Percentiles rank a stretch among this genome's conserved stretches.
Evolutionary conservation across 768 basidiomycete species (phyloP).

Genomic region (Mycena galopus): DNA sequence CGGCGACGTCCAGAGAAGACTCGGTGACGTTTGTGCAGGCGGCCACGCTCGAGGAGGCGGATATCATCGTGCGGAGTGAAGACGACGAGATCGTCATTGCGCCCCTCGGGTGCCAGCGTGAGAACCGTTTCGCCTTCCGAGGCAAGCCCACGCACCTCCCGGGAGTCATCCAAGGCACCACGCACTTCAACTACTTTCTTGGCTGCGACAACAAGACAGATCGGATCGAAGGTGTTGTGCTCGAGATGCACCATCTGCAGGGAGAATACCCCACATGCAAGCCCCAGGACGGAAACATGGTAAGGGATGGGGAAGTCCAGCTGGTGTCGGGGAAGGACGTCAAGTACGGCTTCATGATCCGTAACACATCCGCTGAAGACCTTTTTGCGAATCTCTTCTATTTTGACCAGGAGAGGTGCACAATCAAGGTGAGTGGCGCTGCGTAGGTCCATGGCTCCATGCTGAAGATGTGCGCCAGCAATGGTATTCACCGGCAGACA

Average conservation of each 20-base stretch:
- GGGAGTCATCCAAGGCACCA: background rate
- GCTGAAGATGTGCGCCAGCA: background rate
- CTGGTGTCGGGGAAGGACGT: background rate
- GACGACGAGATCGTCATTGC: slow-evolving; percentile 18
- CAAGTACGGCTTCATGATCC: slow-evolving; percentile 21
- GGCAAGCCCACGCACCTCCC: background rate
- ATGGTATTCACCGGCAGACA: slow-evolving; percentile 5
- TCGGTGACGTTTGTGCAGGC: background rate
- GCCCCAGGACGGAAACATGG: slow-evolving; percentile 12
- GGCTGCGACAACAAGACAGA: background rate
- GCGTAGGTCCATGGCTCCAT: too few relatives aligned
- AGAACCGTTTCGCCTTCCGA: background rate
- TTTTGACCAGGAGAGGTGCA: slow-evolving; percentile 10
- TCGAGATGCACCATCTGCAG: slow-evolving; percentile 22
- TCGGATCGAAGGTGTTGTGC: background rate
- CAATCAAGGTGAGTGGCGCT: too few relatives aligned
- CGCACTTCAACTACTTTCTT: slow-evolving; percentile 22
- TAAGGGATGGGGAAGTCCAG: background rate
- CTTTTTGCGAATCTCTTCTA: slow-evolving; percentile 26
- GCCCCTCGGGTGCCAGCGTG: background rate
- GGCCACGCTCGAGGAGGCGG: background rate
- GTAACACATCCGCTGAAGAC: background rate
- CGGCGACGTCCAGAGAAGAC: background rate
- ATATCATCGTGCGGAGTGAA: background rate
- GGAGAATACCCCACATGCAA: background rate